Evolutionary conservation across 1,139 yeast species (phyloP), one percentile per base, ranked within the genome.

Genomic region (Pneumocystis carinii): DNA sequence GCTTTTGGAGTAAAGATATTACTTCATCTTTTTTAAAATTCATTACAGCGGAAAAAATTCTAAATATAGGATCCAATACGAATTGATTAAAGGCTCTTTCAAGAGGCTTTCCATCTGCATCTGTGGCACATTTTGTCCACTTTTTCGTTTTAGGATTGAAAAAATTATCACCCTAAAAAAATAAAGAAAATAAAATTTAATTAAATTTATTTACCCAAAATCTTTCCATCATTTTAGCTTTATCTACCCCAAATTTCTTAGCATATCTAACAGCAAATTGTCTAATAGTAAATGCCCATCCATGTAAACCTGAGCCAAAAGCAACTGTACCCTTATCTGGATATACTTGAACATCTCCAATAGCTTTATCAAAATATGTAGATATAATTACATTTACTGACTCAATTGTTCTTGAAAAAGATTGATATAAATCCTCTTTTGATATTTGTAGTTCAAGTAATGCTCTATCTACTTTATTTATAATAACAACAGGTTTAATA

Each of bases 11-110:
- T 73, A 90, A 83, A 71, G 81, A 78, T 79, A 94, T 88, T 75
- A 88, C 87, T 83, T 92, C 96, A 69, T 87, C 97, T 83, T 88
- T 88, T 86, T 89, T 87, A 85, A 86, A 87, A 89, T 90, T 90
- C 90, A 89, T 89, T 80, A 92, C 85, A 71, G 96, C 88, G 77
- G 88, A 82, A 77, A 90, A 89, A 78, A 92, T 86, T 83, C 95
- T 87, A 88, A 90, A 92, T 81, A 92, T 92, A 78, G 98, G 98
- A 83, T 92, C 98, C 80, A 92, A 84, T 72, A 92, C 89, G 82
- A 92, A 92, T 95, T 89, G 88, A 90, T 88, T 89, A 95, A 92
- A 92, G 75, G 97, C 97, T 85, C 98, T 90, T 82, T 92, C 97
- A 77, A 92, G 86, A 67, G 84, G 79, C 82, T 89, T 86, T 75